These are phyloP conservation scores for Solanum aculeatissimum DNA, from an alignment of 305 asterid species.

Conservation along the genomic window DNA sequence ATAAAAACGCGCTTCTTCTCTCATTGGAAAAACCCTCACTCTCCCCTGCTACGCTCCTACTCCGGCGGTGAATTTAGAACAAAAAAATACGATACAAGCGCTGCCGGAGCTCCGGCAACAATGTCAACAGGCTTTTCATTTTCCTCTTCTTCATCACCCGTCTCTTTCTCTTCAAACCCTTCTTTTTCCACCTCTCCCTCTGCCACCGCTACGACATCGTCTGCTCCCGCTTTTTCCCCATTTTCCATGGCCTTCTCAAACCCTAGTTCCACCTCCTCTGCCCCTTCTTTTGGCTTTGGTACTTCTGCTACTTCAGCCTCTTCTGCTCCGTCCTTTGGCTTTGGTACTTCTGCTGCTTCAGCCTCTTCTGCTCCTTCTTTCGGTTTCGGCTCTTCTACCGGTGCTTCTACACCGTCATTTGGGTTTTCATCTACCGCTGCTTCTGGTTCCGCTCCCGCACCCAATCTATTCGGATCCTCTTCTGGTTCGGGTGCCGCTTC, in stretches of 20 bases:
- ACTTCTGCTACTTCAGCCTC: neutral
- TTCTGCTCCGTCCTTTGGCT: constrained; percentile 5
- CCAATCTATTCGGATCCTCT: neutral
- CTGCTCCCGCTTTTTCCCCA: neutral
- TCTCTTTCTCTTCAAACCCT: constrained; percentile 10
- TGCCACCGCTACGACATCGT: neutral
- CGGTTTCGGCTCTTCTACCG: neutral
- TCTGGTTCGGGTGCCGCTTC: neutral
- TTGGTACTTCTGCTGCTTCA: neutral
- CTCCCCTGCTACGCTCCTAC: neutral
- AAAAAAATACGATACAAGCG: neutral
- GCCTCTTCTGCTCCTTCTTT: constrained; percentile 3
- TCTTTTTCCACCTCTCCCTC: neutral
- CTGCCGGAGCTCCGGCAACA: neutral
- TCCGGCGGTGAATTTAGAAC: neutral
- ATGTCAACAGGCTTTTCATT: constrained; percentile 9
- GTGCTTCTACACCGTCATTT: neutral
- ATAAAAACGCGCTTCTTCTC: neutral
- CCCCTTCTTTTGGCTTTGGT: constrained; percentile 3
- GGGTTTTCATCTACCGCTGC: constrained; percentile 8
- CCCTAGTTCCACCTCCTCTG: constrained; percentile 3
- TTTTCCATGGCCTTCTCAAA: neutral
- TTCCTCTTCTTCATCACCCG: constrained; percentile 5
- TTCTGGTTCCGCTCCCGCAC: neutral
- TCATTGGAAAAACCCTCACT: neutral